Base-by-base conservation (phyloP, 768 basidiomycete genomes). In the Favolaschia claudopus region DNA sequence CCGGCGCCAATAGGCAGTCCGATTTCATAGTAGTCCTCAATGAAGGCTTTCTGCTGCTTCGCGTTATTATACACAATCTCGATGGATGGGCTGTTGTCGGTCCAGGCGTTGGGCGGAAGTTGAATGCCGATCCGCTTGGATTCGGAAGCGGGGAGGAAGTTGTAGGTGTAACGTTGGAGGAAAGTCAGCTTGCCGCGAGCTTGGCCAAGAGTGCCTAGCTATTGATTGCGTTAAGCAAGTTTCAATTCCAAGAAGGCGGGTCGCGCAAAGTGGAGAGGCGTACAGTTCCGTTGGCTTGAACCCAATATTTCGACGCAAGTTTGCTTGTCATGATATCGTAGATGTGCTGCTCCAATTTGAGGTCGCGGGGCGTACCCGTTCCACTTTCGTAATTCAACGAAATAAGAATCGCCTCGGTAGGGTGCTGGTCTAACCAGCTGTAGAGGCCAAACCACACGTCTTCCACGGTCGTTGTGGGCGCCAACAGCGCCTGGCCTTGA, bases 401-500 rank as follows among this genome's bases (percentile, higher is more conserved):
- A 19, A 82, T 74, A 14, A 84, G 72, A 6, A 85, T 71, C 2
- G 82, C 79, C 63, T 85, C 84, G 0, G 80, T 80, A 1, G 81
- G 80, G 53, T 85, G 82, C 20, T 75, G 70, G 56, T 83, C 75
- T 14, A 85, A 75, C 82, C 83, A 85, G 36, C 69, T 70, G 65
- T 85, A 85, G 12, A 82, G 67, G 7, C 80, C 82, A 48, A 81
- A 83, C 36, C 83, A 74, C 1, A 85, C 79, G 46, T 85, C 83
- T 52, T 81, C 77, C 27, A 84, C 62, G 1, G 73, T 75, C 1
- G 83, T 82, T 2, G 77, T 79, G 6, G 78, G 77, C 31, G 76
- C 77, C 24, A 83, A 69, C 5, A 83, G 72, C 3, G 81, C 80
- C 47, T 65, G 52, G 15, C 76, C 79, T 80, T 47, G 10, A 19